These are phyloP conservation scores for Collariella sp. DNA, from an alignment of 495 filamentous ascomycete species.

Conservation along the genomic window DNA sequence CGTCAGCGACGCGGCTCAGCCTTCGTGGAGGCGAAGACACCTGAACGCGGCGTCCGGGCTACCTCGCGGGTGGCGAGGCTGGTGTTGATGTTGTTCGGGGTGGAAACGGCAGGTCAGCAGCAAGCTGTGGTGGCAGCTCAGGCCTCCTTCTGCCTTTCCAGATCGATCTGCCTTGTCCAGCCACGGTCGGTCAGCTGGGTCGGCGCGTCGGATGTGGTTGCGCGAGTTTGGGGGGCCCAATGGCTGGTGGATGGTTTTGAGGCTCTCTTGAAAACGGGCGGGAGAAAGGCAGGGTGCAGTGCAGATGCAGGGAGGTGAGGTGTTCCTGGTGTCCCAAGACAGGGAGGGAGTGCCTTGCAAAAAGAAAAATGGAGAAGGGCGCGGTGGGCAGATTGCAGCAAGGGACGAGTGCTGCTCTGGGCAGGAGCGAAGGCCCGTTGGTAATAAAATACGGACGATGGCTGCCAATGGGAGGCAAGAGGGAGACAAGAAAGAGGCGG, in stretches of 20 bases:
- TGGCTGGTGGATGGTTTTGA: too few relatives aligned
- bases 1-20: slow-evolving; percentile 17
- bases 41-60: neutral
- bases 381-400: neutral
- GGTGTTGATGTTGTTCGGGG: neutral
- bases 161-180: slow-evolving; percentile 11
- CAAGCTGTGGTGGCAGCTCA: neutral
- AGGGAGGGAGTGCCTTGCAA: too few relatives aligned
- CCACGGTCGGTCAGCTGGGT: slow-evolving; percentile 3
- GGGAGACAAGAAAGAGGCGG: neutral
- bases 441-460: too few relatives aligned
- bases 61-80: slow-evolving; percentile 9
- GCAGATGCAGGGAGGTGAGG: too few relatives aligned
- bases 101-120: neutral
- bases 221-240: neutral
- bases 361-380: too few relatives aligned
- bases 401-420: neutral
- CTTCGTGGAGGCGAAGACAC: slow-evolving; percentile 7
- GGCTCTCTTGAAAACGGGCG: too few relatives aligned
- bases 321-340: too few relatives aligned
- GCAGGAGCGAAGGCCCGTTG: neutral
- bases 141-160: too few relatives aligned
- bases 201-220: slow-evolving; percentile 4
- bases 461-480: too few relatives aligned
- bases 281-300: too few relatives aligned